These are phyloP conservation scores for Podospora bellae-mahoneyi DNA, from an alignment of 495 filamentous ascomycete species.

Conservation along the genomic window DNA sequence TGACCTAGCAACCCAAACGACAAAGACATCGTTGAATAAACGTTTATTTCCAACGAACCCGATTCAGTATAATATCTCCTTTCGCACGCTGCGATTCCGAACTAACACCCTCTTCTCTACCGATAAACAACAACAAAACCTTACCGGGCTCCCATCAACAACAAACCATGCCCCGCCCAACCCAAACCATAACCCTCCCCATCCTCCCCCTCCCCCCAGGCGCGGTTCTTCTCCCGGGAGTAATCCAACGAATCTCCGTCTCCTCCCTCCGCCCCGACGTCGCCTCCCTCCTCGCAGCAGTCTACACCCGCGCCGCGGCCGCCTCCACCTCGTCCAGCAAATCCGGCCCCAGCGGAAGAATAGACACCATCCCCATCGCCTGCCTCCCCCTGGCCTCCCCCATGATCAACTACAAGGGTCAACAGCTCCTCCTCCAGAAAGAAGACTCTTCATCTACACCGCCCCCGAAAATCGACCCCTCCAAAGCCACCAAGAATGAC, in stretches of 20 bases:
- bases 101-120: background rate
- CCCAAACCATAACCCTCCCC: constrained; percentile 53
- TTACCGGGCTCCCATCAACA: background rate
- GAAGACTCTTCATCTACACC: constrained; percentile 41
- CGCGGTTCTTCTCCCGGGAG: constrained; percentile 75
- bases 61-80: background rate
- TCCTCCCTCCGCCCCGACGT: constrained; percentile 73
- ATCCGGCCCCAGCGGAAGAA: constrained; percentile 49
- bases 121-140: background rate
- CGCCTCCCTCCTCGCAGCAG: constrained; percentile 70
- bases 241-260: constrained; percentile 71
- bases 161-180: constrained; percentile 19
- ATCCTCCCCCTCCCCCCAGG: constrained; percentile 72
- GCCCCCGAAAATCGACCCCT: constrained; percentile 34
- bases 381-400: constrained; percentile 78
- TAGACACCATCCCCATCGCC: constrained; percentile 66
- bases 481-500: constrained; percentile 62
- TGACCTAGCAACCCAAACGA: background rate
- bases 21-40: background rate
- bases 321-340: constrained; percentile 48
- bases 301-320: constrained; percentile 64
- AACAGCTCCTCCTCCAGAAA: constrained; percentile 61
- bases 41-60: background rate
- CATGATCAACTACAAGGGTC: constrained; percentile 63
- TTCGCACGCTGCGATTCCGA: background rate